These are phyloP conservation scores for Scutellaria baicalensis DNA, from an alignment of 257 asterid genomes.

Conservation along the genomic window DNA sequence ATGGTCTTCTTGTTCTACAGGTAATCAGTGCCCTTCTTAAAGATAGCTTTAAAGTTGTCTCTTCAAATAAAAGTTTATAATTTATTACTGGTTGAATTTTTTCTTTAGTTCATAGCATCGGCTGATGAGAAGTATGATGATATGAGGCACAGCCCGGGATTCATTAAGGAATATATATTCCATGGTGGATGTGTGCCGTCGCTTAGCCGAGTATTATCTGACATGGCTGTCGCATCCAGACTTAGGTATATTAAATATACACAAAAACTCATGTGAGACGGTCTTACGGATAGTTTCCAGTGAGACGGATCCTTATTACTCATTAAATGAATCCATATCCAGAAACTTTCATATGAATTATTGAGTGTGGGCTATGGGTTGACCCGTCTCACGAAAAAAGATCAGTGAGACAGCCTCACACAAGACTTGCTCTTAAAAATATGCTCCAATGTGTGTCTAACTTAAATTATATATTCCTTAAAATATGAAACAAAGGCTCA, in stretches of 20 bases:
- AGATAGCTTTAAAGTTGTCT: no score
- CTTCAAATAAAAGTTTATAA: no score
- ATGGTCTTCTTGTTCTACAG: slow-evolving; percentile 59
- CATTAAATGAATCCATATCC: no score
- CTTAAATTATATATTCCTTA: not conserved
- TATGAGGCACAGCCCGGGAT: slow-evolving; percentile 46
- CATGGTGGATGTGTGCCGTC: slow-evolving; percentile 65
- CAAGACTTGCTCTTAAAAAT: no score
- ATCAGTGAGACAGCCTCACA: no score
- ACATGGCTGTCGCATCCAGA: slow-evolving; percentile 52
- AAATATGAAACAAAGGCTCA: not conserved
- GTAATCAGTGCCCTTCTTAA: slow-evolving; percentile 10
- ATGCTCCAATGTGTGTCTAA: not conserved
- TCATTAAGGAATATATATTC: slow-evolving; percentile 52
- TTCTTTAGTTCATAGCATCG: slow-evolving; percentile 37
- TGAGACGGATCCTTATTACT: no score
- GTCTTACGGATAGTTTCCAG: no score
- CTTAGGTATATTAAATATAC: slow-evolving; percentile 27
- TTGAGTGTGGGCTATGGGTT: no score
- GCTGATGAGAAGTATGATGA: slow-evolving; percentile 58
- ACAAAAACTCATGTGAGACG: no score
- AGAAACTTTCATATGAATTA: no score
- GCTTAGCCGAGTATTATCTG: slow-evolving; percentile 39
- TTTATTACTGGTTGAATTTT: not conserved
- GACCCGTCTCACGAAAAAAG: no score